These are phyloP conservation scores for Lachancea lanzarotensis DNA, from an alignment of 805 yeast genomes.

Conservation along the genomic window DNA sequence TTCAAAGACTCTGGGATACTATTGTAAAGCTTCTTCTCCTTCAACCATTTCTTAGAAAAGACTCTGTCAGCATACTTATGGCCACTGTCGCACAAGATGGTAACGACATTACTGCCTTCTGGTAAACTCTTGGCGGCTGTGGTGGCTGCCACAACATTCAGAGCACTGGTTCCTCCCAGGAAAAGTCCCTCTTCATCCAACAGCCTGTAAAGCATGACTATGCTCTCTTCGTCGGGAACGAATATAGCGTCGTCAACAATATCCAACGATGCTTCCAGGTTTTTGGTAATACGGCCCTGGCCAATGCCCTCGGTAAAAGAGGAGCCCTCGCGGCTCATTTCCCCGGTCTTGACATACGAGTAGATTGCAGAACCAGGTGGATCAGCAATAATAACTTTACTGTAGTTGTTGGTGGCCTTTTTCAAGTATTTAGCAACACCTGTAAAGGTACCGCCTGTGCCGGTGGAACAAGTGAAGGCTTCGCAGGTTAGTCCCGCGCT, in stretches of 20 bases:
- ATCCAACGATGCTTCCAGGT: conserved; percentile 65
- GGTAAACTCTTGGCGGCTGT: conserved; percentile 71
- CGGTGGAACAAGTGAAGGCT: conserved; percentile 86
- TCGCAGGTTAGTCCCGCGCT: conserved; percentile 52
- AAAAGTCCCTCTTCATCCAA: conserved; percentile 87
- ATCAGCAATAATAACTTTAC: conserved; percentile 71
- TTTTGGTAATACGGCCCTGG: conserved; percentile 86
- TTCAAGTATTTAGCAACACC: conserved; percentile 78
- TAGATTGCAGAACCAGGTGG: conserved; percentile 90
- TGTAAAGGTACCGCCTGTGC: conserved; percentile 90
- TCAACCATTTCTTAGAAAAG: conserved; percentile 72
- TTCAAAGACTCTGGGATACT: conserved; percentile 64
- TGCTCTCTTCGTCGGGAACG: conserved; percentile 73
- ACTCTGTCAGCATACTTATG: conserved; percentile 81
- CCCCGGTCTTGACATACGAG: conserved; percentile 66
- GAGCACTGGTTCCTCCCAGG: conserved; percentile 84
- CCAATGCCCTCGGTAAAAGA: conserved; percentile 96
- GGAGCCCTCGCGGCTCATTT: conserved; percentile 69
- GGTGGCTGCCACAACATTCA: conserved; percentile 85
- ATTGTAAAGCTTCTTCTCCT: conserved; percentile 56
- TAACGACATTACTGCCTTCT: conserved; percentile 73
- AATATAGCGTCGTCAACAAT: conserved; percentile 73
- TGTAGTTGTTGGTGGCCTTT: conserved; percentile 53
- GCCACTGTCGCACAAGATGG: conserved; percentile 85
- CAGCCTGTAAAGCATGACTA: conserved; percentile 74